Conservation (phyloP, 805 yeast species). For the Nakazawaea ishiwadae region DNA sequence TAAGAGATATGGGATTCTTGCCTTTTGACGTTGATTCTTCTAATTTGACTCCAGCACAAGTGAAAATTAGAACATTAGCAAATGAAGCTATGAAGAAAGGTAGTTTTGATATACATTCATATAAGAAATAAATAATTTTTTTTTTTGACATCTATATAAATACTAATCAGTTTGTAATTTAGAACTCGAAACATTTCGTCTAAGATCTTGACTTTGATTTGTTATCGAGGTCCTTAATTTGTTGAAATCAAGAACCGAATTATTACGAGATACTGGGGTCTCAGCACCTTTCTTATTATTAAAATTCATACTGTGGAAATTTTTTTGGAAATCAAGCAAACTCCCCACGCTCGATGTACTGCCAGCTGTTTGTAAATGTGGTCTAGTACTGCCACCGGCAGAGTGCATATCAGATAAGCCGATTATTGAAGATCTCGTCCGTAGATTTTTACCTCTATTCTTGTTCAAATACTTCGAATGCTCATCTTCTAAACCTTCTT, state of each 20-base stretch:
- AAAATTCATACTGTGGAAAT: neutral
- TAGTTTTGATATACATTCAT: constrained; percentile 10
- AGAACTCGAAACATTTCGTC: constrained; percentile 4
- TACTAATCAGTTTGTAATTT: constrained; percentile 3
- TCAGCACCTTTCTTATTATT: constrained; percentile 1
- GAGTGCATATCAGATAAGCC: constrained; percentile 4
- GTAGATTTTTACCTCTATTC: constrained; percentile 13
- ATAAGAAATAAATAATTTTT: constrained; percentile 12
- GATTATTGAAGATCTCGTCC: constrained; percentile 23
- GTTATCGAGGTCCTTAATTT: constrained; percentile 12
- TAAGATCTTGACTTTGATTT: neutral
- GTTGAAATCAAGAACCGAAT: constrained; percentile 8
- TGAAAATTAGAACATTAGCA: neutral
- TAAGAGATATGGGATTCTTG: neutral
- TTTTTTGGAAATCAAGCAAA: constrained; percentile 8
- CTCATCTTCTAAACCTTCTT: constrained; percentile 16
- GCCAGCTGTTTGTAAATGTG: constrained; percentile 1
- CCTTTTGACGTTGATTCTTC: neutral
- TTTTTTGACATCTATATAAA: neutral
- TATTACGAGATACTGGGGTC: neutral
- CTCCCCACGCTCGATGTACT: constrained; percentile 12
- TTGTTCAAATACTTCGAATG: neutral
- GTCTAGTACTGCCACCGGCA: neutral
- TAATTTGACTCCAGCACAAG: neutral
- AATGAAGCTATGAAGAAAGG: neutral